Percentiles rank a stretch among this genome's conserved stretches.
Conservation (phyloP, 2,329 filamentous ascomycete genomes). For the Grosmannia serpens region DNA sequence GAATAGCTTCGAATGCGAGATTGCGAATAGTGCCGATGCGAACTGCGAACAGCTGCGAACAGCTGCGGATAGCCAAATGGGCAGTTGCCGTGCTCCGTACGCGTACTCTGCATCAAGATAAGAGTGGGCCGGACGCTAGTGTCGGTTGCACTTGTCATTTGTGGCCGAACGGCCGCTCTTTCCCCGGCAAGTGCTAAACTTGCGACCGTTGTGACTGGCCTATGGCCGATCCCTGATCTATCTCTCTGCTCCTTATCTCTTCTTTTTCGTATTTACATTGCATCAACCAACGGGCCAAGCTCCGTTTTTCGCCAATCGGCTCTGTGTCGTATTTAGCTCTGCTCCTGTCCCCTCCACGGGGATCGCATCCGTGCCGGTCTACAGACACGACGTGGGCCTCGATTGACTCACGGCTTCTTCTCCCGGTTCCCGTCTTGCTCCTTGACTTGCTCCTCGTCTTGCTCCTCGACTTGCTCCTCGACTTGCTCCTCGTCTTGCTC, state of each 20-base stretch:
- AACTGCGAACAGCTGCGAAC: too few relatives aligned
- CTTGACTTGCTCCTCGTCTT: too few relatives aligned
- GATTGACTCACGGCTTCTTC: too few relatives aligned
- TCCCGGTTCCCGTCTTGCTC: too few relatives aligned
- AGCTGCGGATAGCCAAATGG: too few relatives aligned
- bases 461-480: too few relatives aligned
- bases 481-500: too few relatives aligned
- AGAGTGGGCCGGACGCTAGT: neutral
- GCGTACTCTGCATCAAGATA: neutral
- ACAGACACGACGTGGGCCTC: too few relatives aligned
- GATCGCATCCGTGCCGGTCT: too few relatives aligned
- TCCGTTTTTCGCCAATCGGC: too few relatives aligned
- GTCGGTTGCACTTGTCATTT: neutral
- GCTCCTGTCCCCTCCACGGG: neutral
- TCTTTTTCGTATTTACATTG: neutral
- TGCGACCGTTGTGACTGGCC: neutral
- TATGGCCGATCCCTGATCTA: neutral
- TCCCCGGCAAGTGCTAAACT: neutral
- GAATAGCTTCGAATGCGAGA: too few relatives aligned
- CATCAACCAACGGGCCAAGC: neutral
- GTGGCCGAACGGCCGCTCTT: neutral
- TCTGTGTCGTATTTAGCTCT: neutral
- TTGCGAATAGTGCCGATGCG: too few relatives aligned
- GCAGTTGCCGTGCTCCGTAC: neutral
- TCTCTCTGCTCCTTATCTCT: neutral